A percentile compares a stretch with the other conserved stretches of the same genome.
Evolutionary conservation across 2,329 filamentous ascomycete genomes (phyloP).

Genomic region (Paramyrothecium sp.): DNA sequence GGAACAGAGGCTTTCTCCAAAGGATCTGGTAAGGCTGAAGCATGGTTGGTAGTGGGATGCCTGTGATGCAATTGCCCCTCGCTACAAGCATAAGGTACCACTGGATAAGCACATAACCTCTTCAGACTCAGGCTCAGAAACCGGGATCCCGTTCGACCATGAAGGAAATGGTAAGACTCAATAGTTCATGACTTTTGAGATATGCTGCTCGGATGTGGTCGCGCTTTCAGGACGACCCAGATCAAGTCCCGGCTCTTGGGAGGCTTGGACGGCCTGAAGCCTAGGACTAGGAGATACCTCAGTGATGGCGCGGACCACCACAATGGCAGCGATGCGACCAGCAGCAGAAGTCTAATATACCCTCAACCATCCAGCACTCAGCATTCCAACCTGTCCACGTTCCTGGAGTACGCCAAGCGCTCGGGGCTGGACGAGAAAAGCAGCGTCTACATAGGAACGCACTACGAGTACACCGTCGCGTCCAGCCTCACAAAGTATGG

Average conservation of each 20-base stretch:
- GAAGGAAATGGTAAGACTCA: too few relatives aligned
- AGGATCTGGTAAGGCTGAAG: not conserved
- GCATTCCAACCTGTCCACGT: slow-evolving; percentile 64
- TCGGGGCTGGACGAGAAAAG: slow-evolving; percentile 52
- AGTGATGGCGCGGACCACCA: not conserved
- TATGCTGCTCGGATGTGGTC: too few relatives aligned
- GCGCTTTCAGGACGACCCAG: too few relatives aligned
- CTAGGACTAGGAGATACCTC: not conserved
- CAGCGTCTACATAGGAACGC: slow-evolving; percentile 68
- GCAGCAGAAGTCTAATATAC: slow-evolving; percentile 28
- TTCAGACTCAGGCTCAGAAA: too few relatives aligned
- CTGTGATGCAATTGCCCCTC: not conserved
- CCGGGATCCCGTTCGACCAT: too few relatives aligned
- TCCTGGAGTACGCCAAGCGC: slow-evolving; percentile 61
- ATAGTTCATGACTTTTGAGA: too few relatives aligned
- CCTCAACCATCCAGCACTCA: slow-evolving; percentile 44
- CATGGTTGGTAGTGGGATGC: not conserved
- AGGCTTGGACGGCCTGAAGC: not conserved
- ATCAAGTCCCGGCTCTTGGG: too few relatives aligned
- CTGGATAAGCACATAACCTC: not conserved
- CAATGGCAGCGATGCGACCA: not conserved
- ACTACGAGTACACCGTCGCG: slow-evolving; percentile 72
- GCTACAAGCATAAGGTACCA: not conserved
- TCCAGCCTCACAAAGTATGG: slow-evolving; percentile 56
- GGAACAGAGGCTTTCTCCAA: not conserved